These are phyloP conservation scores for Pseudoneurospora amorphoporcata DNA, from an alignment of 495 filamentous ascomycete genomes.

Conservation along the genomic window DNA sequence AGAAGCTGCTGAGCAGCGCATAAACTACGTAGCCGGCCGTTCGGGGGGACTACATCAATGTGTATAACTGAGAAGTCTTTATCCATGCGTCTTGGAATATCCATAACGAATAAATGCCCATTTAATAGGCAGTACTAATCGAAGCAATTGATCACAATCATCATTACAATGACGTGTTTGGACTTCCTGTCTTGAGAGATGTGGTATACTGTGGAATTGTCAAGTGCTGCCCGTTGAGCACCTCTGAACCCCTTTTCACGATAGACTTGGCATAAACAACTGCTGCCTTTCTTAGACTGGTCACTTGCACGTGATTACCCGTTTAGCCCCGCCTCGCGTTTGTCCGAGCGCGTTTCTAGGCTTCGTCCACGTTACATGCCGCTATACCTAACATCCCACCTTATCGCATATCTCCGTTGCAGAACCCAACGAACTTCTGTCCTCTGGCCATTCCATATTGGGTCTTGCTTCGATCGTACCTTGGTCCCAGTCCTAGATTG, in stretches of 20 bases:
- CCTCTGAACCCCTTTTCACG: neutral
- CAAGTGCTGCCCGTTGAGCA: neutral
- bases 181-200: neutral
- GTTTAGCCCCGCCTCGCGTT: neutral
- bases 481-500: neutral
- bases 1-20: constrained; percentile 51
- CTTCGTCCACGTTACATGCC: neutral
- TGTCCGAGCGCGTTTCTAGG: neutral
- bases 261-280: neutral
- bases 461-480: neutral
- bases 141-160: neutral
- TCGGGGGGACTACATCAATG: neutral
- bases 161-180: neutral
- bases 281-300: neutral
- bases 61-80: neutral
- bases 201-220: neutral
- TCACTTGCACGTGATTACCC: neutral
- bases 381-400: neutral
- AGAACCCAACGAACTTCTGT: neutral
- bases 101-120: neutral
- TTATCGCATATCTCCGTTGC: neutral
- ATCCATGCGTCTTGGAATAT: neutral
- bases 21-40: neutral
- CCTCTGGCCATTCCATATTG: neutral
- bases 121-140: neutral